Base-by-base conservation (phyloP, 768 basidiomycete genomes). In the Vararia minispora region DNA sequence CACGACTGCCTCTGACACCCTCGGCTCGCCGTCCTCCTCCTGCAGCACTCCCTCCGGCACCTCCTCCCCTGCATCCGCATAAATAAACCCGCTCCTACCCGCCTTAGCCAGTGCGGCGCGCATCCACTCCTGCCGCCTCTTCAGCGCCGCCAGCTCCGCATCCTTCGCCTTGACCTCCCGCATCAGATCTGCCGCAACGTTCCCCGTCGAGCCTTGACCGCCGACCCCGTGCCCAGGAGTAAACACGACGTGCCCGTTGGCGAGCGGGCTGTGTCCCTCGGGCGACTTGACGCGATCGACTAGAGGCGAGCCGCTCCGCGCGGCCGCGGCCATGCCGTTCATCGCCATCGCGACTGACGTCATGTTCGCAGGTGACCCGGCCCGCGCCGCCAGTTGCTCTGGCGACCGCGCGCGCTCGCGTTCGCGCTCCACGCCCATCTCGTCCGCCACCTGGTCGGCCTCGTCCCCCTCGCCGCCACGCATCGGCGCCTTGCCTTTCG, bases 61-160 rank as follows among this genome's bases (percentile, higher is more conserved):
- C 22, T 63, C 62, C 23, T 71, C 76, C 34, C 74, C 74, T 26
- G 55, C 54, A 34, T 65, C 58, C 4, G 68, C 59, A 48, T 77
- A 73, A 13, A 84, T 64, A 57, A 82, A 97, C 3, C 94, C 94
- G 36, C 79, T 66, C 36, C 76, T 72, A 18, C 72, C 68, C 1
- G 94, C 94, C 52, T 79, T 73, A 4, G 64, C 60, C 33, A 99
- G 59, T 1, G 86, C 81, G 32, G 78, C 76, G 53, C 75, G 79
- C 77, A 97, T 79, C 82, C 94, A 95, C 25, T 64, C 62, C 63
- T 89, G 79, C 47, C 85, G 74, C 53, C 74, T 74, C 68, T 76
- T 79, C 47, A 82, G 59, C 32, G 64, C 64, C 46, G 89, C 87
- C 32, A 95, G 54, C 56, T 94, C 90, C 26, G 66, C 63, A 46